Base-by-base conservation (phyloP, 768 basidiomycete species). In the Pseudohyphozyma bogoriensis region DNA sequence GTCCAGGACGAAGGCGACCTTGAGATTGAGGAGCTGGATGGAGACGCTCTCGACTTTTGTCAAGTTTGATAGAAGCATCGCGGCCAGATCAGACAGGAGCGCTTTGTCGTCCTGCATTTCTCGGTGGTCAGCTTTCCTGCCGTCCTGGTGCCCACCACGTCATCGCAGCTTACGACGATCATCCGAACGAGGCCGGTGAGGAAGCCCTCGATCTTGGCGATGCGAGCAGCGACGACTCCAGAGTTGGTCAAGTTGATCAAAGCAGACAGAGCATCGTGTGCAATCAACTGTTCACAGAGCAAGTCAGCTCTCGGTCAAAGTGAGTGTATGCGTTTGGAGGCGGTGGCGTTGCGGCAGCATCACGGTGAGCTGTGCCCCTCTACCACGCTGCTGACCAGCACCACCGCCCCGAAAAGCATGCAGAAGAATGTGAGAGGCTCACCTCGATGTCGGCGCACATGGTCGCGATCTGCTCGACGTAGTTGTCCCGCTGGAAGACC, bases 51-150 rank as follows among this genome's bases (percentile, higher is more conserved):
- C 78, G 46, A 87, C 83, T 7, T 86, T 80, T 12, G 89, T 87
- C 36, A 95, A 76, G 75, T 97, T 97, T n/a, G 91, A 93, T 13
- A 97, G 79, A 2, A 96, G 78, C 93, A 97, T 97, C n/a, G 89
- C 81, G 4, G 91, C 89, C 24, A 97, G 82, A 77, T 96, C 92
- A 36, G 90, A 89, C 31, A 96, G 84, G 59, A 85, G 83, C 13
- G 92, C 83, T 62, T 85, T 82, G n/a, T 88, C 85, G 74, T 90
- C 86, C 91, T 96, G 68, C 12, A 42, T 28, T 4, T 56, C 36
- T 63, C 66, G 58, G 53, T 33, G 31, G 40, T 58, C 52, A 36
- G 26, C 24, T 10, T 20, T 4, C 45, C 24, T 9, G n/a, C 32
- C 12, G 24, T 12, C 5, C 1, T n/a, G 15, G 24, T 22, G 7